Conservation (phyloP, 768 basidiomycete species). For the Sporobolomyces phaffii region DNA sequence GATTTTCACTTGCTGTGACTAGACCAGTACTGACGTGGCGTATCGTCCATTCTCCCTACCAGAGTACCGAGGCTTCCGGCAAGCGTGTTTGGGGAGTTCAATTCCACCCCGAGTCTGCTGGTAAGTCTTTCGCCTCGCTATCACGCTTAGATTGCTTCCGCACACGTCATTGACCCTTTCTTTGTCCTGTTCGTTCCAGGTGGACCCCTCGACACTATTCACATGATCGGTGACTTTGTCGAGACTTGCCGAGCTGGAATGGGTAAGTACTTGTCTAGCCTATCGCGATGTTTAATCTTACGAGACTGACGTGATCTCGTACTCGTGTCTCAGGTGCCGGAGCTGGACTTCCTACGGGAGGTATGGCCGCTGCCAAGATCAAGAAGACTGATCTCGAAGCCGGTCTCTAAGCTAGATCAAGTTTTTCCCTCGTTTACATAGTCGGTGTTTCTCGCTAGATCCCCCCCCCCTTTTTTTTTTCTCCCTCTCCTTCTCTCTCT, state of each 20-base stretch:
- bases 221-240: conserved; percentile 54
- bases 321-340: conserved; percentile 3
- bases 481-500: not conserved
- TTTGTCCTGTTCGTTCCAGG: conserved; percentile 57
- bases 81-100: conserved; percentile 96
- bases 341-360: conserved; percentile 10
- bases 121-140: not conserved
- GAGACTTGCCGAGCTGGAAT: conserved; percentile 10
- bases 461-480: not conserved
- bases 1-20: no score
- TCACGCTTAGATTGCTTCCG: not conserved
- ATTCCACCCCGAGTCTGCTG: conserved; percentile 78
- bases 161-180: no score
- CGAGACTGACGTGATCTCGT: not conserved
- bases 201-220: conserved; percentile 96
- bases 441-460: not conserved
- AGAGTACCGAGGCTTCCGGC: conserved; percentile 75
- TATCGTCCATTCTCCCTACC: not conserved
- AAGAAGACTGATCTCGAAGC: conserved; percentile 25
- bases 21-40: not conserved
- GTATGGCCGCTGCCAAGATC: conserved; percentile 24
- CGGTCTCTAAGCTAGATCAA: conserved; percentile 16
- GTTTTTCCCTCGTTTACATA: not conserved
- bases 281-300: not conserved
- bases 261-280: not conserved